These are phyloP conservation scores for Termitomyces titanicus DNA, from an alignment of 768 basidiomycete genomes.

Conservation along the genomic window DNA sequence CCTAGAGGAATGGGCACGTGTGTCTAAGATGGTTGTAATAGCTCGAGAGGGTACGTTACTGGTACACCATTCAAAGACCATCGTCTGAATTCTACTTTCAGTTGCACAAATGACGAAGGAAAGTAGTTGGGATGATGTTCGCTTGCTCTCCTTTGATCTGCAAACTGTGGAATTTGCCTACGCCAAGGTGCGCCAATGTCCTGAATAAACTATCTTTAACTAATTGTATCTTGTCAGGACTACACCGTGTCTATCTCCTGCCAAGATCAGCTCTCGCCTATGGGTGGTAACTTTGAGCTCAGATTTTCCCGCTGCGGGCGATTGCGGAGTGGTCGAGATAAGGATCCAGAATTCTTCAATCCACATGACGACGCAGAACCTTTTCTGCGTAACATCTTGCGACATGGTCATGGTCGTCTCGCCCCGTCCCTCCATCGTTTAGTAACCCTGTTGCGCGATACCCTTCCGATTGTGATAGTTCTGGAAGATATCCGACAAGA, in stretches of 20 bases:
- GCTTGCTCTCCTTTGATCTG: slow-evolving; percentile 85
- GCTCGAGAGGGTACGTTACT: slow-evolving; percentile 71
- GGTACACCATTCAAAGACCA: not conserved
- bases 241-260: slow-evolving; percentile 79
- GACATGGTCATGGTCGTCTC: slow-evolving; percentile 59
- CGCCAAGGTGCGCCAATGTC: slow-evolving; percentile 40
- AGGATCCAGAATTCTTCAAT: slow-evolving; percentile 39
- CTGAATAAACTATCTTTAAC: not conserved
- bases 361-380: slow-evolving; percentile 81
- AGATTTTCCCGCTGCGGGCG: slow-evolving; percentile 56
- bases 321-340: slow-evolving; percentile 15
- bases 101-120: slow-evolving; percentile 82
- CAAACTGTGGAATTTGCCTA: slow-evolving; percentile 92
- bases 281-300: slow-evolving; percentile 69
- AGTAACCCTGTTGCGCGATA: slow-evolving; percentile 68
- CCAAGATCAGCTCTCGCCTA: slow-evolving; percentile 67
- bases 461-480: slow-evolving; percentile 72
- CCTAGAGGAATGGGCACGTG: slow-evolving; percentile 87
- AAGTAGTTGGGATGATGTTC: slow-evolving; percentile 69
- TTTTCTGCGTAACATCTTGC: slow-evolving; percentile 68
- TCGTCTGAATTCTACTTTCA: slow-evolving; percentile 21
- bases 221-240: slow-evolving; percentile 37
- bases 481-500: slow-evolving; percentile 52
- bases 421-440: slow-evolving; percentile 63
- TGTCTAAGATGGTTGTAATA: slow-evolving; percentile 92